phyloP scores from a whole-genome alignment of 331 rosid species.

The Saraca asoca region DNA sequence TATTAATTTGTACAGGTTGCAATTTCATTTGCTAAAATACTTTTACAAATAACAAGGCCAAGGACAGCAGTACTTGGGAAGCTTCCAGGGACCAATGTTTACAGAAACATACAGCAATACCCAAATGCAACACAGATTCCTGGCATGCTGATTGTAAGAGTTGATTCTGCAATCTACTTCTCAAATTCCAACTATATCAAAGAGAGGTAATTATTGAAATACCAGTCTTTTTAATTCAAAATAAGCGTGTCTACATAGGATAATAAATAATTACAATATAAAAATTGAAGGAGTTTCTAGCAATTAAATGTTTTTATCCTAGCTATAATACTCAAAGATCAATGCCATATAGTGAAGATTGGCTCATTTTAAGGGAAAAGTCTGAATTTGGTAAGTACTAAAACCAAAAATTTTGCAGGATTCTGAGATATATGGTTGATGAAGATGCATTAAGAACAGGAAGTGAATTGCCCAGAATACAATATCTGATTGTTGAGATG shows the following conservation, averaged over 20 bases:
- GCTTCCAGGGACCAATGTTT: conserved; percentile 58
- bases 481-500: conserved; percentile 64
- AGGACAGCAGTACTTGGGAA: conserved; percentile 70
- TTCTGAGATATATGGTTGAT: conserved; percentile 65
- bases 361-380: too few species aligned
- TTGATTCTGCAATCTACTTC: conserved; percentile 89
- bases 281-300: too few species aligned
- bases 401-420: conserved; percentile 43
- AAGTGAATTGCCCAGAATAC: conserved; percentile 19
- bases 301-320: too few species aligned
- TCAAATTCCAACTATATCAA: conserved; percentile 79
- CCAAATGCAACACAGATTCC: conserved; percentile 59
- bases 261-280: too few species aligned
- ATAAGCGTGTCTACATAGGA: too few species aligned
- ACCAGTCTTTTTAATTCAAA: too few species aligned
- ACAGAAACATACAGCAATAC: conserved; percentile 70
- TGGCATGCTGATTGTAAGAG: conserved; percentile 67
- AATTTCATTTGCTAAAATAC: conserved; percentile 70
- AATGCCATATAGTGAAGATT: too few species aligned
- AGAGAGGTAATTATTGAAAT: conserved; percentile 74
- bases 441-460: conserved; percentile 50
- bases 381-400: neutral
- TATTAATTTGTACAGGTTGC: conserved; percentile 47
- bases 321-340: too few species aligned
- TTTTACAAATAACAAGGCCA: conserved; percentile 84